A percentile compares a stretch with the other conserved stretches of the same genome.
These are phyloP conservation scores for Dendrobium huoshanense DNA, from an alignment of 106 monocot genomes.

Conservation along the genomic window DNA sequence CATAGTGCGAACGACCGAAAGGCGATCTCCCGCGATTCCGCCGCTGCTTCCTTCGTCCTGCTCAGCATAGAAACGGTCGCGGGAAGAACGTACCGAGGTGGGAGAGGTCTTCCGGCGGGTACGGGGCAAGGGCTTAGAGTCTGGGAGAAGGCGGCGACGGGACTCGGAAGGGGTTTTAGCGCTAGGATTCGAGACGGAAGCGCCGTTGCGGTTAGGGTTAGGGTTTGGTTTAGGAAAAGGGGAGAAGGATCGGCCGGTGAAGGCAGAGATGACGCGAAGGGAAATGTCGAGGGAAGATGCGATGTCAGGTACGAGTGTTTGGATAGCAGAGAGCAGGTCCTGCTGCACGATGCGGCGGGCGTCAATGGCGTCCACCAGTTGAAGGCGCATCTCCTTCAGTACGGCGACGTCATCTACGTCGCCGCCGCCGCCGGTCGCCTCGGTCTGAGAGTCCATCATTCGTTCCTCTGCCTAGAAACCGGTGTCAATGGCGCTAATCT, in stretches of 20 bases:
- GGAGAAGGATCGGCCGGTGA: slow-evolving; percentile 74
- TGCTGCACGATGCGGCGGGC: slow-evolving; percentile 39
- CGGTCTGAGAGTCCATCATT: slow-evolving; percentile 14
- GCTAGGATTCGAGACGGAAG: slow-evolving; percentile 2
- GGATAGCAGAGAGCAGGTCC: slow-evolving; percentile 57
- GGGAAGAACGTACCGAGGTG: not conserved
- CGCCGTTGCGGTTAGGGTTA: slow-evolving; percentile 16
- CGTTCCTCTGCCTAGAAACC: not conserved
- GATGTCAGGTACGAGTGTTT: slow-evolving; percentile 58
- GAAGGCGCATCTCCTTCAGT: slow-evolving; percentile 37
- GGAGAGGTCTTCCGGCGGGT: slow-evolving; percentile 14
- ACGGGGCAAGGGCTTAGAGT: slow-evolving; percentile 10
- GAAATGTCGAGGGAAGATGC: slow-evolving; percentile 63
- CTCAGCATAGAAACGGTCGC: not conserved
- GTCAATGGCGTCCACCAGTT: slow-evolving; percentile 35
- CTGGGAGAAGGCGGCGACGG: slow-evolving; percentile 17
- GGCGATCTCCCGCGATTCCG: slow-evolving; percentile 26
- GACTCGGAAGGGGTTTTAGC: slow-evolving; percentile 15
- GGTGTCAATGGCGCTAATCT: no score
- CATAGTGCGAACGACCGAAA: slow-evolving; percentile 68
- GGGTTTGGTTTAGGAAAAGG: slow-evolving; percentile 50
- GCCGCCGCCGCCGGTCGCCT: slow-evolving; percentile 11
- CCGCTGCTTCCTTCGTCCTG: slow-evolving; percentile 2
- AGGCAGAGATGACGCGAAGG: slow-evolving; percentile 69
- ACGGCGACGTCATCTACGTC: slow-evolving; percentile 36